Evolutionary conservation across 371 early-diverging fungal genomes (phyloP), one percentile per base, ranked within the genome.

Genomic region (Rhizomucor pusillus): DNA sequence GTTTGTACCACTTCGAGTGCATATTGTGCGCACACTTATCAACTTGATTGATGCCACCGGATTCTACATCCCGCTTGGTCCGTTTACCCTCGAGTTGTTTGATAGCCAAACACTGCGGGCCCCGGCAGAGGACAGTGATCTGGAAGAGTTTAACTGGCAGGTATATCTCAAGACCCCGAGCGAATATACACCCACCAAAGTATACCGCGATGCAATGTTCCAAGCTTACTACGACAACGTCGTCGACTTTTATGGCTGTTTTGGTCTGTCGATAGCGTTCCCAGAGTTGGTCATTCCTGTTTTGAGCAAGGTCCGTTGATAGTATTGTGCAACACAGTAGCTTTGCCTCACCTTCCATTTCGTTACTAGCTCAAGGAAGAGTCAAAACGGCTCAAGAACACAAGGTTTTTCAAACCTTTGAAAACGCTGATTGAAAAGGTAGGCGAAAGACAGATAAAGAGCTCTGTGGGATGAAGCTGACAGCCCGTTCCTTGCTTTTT

Each of bases 1-100:
- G 59, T 94, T 90, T 74, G 87, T 93, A 67, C 97, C 98, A 25
- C 73, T 94, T 41, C 91, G 94, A 20, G 86, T 95, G 61, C 93
- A 94, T 63, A 76, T 91, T 51, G 59, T 94, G 16, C 80, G 81
- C 44, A 69, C 86, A 25, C 60, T 97, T 47, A 81, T 84, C 35
- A 86, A 85, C 11, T 47, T 96, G 48, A 72, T 81, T 14, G 78
- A 86, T 56, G 35, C 62, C 20, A 73, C 77, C 11, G 77, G 74
- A 1, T 71, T 53, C 49, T 77, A 66, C 59, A 59, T 77, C 49
- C 77, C 77, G 48, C 57, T 77, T 23, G 72, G 69, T 18, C 59
- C 74, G 0, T 66, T 58, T 45, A 46, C 73, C 2, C 73, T 73
- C 62, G 93, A 94, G 57, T 85, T 92, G 9, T 69, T 86, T n/a